phyloP scores from a whole-genome alignment of 805 yeast species.

The Dipodascus albidus region DNA sequence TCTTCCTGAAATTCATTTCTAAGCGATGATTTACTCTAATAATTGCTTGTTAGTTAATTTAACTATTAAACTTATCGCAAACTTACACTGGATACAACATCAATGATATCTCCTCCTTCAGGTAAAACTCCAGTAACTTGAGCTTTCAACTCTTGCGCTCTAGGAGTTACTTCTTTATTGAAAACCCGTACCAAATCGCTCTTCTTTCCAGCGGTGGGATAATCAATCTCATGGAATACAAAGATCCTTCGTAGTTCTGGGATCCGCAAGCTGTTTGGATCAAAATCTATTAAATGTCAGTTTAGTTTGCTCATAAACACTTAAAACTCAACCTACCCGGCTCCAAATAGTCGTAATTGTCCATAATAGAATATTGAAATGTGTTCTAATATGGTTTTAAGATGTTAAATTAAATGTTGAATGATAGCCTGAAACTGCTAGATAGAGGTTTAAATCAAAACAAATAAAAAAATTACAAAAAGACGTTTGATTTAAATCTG shows the following conservation, averaged over 20 bases:
- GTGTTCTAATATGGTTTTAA: no score
- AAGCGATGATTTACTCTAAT: no score
- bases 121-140: slow-evolving; percentile 24
- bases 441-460: neutral
- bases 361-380: neutral
- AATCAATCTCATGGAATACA: slow-evolving; percentile 47
- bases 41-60: no score
- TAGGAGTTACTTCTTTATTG: slow-evolving; percentile 40
- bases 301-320: no score
- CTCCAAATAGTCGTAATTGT: neutral
- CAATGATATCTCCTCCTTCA: slow-evolving; percentile 29
- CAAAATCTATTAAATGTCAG: no score
- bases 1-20: neutral
- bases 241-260: slow-evolving; percentile 61
- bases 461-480: neutral
- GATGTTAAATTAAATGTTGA: neutral
- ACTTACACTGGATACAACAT: slow-evolving; percentile 20
- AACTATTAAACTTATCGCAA: no score
- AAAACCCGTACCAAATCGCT: slow-evolving; percentile 51
- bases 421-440: neutral
- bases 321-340: neutral
- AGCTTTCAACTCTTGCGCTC: slow-evolving; percentile 32
- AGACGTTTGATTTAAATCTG: neutral
- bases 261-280: slow-evolving; percentile 53
- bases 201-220: slow-evolving; percentile 57